phyloP scores from a whole-genome alignment of 306 rosid genomes.

The Rosa persica region DNA sequence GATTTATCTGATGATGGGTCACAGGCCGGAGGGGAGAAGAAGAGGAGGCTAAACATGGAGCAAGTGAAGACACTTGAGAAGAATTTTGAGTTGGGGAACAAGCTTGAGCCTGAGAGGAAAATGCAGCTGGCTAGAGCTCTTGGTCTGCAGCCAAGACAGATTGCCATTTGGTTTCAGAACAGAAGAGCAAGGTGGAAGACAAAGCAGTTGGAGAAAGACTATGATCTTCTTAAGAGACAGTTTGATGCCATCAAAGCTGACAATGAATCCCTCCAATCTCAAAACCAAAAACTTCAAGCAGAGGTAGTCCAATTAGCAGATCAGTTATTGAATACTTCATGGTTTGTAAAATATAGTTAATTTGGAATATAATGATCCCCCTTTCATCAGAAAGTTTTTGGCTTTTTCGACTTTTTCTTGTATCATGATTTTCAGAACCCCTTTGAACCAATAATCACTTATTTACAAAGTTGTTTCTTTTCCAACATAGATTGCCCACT shows the following conservation, averaged over 20 bases:
- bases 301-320: slow-evolving; percentile 48
- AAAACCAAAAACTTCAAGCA: slow-evolving; percentile 79
- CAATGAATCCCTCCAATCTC: slow-evolving; percentile 71
- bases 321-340: slow-evolving; percentile 8
- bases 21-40: slow-evolving; percentile 86
- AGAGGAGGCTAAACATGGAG: slow-evolving; percentile 85
- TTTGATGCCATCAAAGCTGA: slow-evolving; percentile 73
- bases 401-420: slow-evolving; percentile 38
- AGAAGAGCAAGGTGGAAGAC: slow-evolving; percentile 98
- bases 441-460: slow-evolving; percentile 30
- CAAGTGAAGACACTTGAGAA: slow-evolving; percentile 95
- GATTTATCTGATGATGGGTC: slow-evolving; percentile 91
- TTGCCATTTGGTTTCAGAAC: slow-evolving; percentile 94
- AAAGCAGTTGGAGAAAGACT: slow-evolving; percentile 90
- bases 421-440: slow-evolving; percentile 40
- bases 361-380: slow-evolving; percentile 31
- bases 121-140: slow-evolving; percentile 90
- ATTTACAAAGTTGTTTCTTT: slow-evolving; percentile 38
- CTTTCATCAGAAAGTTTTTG: slow-evolving; percentile 17
- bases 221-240: slow-evolving; percentile 77
- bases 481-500: slow-evolving; percentile 15
- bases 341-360: slow-evolving; percentile 23
- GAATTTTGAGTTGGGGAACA: slow-evolving; percentile 88
- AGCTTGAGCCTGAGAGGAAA: slow-evolving; percentile 97
- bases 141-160: slow-evolving; percentile 84